Conservation (phyloP, 257 asterid species). For the Fraxinus americana region DNA sequence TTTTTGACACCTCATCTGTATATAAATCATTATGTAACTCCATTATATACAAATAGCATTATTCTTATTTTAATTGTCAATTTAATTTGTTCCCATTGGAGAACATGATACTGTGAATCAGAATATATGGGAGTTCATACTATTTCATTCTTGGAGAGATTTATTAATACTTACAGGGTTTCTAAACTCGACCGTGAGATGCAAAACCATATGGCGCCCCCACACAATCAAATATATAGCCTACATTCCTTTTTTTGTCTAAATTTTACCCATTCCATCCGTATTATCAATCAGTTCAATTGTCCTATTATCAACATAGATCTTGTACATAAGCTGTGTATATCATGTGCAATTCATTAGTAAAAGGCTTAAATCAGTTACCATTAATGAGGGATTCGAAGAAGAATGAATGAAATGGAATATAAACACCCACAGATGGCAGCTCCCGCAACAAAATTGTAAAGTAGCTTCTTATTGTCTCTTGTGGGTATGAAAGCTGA, state of each 20-base stretch:
- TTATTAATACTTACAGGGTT: too few relatives aligned
- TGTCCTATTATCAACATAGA: not conserved
- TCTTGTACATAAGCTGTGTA: not conserved
- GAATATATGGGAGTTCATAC: too few relatives aligned
- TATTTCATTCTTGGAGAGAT: too few relatives aligned
- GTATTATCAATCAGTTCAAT: not conserved
- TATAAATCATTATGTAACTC: too few relatives aligned
- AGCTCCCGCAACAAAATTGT: slow-evolving; percentile 67
- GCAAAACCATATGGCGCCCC: not conserved
- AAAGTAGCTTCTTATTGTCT: slow-evolving; percentile 62
- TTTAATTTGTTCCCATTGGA: not conserved
- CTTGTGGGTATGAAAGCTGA: slow-evolving; percentile 76
- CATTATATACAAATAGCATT: too few relatives aligned
- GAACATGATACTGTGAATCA: not conserved
- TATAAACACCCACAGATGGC: slow-evolving; percentile 60
- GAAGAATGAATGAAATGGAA: slow-evolving; percentile 60
- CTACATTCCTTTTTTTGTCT: too few relatives aligned
- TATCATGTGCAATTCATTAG: not conserved
- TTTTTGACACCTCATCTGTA: too few relatives aligned
- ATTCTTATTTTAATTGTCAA: not conserved
- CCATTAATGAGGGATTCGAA: slow-evolving; percentile 65
- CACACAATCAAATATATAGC: not conserved
- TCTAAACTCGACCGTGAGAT: too few relatives aligned
- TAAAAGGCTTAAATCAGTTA: slow-evolving; percentile 33
- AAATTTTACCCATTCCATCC: not conserved